These are phyloP conservation scores for Kurtzmaniella quercitrusa DNA, from an alignment of 1,139 yeast genomes.

Conservation along the genomic window DNA sequence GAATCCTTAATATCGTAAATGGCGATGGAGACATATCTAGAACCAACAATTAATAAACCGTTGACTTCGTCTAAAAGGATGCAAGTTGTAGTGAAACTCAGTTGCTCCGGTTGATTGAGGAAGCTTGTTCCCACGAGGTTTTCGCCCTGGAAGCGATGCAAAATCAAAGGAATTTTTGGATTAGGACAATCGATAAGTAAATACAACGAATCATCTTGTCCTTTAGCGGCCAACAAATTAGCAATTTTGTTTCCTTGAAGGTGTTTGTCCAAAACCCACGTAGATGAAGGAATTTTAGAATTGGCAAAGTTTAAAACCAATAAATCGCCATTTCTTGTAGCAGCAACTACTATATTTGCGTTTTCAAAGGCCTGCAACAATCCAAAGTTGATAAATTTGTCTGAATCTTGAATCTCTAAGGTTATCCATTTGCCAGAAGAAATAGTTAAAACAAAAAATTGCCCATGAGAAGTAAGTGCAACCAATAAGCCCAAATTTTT, in stretches of 20 bases:
- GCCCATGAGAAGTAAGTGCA: slow-evolving; percentile 62
- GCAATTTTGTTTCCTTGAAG: slow-evolving; percentile 43
- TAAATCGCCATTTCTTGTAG: slow-evolving; percentile 52
- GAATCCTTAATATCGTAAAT: slow-evolving; percentile 40
- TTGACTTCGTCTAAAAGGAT: slow-evolving; percentile 38
- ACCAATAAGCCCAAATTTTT: slow-evolving; percentile 36
- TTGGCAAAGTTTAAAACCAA: slow-evolving; percentile 40
- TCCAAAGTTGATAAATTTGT: slow-evolving; percentile 43
- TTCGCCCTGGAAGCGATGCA: slow-evolving; percentile 31
- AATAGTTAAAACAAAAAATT: slow-evolving; percentile 33
- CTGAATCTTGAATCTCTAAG: slow-evolving; percentile 18
- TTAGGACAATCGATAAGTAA: slow-evolving; percentile 65
- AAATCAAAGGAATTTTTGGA: slow-evolving; percentile 52
- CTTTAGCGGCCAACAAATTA: slow-evolving; percentile 41
- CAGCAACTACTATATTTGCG: slow-evolving; percentile 40
- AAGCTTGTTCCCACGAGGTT: slow-evolving; percentile 10
- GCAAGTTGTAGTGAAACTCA: slow-evolving; percentile 58
- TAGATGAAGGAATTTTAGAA: slow-evolving; percentile 1
- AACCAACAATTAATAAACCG: slow-evolving; percentile 56
- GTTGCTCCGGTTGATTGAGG: slow-evolving; percentile 37
- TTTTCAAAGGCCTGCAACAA: slow-evolving; percentile 45
- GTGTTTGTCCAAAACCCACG: slow-evolving; percentile 21
- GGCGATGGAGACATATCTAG: slow-evolving; percentile 65
- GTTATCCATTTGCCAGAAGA: slow-evolving; percentile 24
- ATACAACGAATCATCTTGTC: slow-evolving; percentile 19